phyloP scores from a whole-genome alignment of 352 stramenopile species.

The Globisporangium heterothallicum region DNA sequence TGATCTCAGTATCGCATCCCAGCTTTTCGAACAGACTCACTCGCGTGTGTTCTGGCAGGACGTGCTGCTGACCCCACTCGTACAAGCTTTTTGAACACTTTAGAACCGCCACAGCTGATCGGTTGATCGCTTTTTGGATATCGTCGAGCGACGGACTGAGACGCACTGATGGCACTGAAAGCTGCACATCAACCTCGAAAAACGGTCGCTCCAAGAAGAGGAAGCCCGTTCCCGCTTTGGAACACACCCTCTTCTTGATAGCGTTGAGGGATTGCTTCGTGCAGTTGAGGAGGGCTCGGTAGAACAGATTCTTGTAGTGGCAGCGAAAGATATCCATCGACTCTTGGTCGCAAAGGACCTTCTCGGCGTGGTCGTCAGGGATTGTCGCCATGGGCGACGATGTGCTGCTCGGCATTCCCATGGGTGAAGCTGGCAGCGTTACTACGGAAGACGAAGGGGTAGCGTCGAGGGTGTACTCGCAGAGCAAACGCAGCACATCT shows the following conservation, averaged over 20 bases:
- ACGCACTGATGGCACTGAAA: constrained; percentile 72
- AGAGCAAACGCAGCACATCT: constrained; percentile 64
- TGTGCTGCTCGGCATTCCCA: not conserved
- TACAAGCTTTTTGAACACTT: constrained; percentile 78
- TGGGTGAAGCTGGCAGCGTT: constrained; percentile 9
- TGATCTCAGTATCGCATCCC: constrained; percentile 84
- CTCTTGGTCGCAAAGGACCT: constrained; percentile 27
- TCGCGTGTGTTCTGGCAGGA: constrained; percentile 40
- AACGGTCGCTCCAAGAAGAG: constrained; percentile 82
- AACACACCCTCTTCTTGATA: constrained; percentile 83
- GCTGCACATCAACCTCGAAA: constrained; percentile 85
- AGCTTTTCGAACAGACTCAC: constrained; percentile 79
- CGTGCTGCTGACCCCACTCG: constrained; percentile 72
- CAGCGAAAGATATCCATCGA: constrained; percentile 43
- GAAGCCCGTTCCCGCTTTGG: constrained; percentile 71
- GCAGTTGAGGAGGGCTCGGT: constrained; percentile 71
- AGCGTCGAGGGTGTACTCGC: constrained; percentile 59
- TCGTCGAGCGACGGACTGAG: constrained; percentile 80
- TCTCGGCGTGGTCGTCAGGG: constrained; percentile 10
- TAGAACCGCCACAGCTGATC: constrained; percentile 67
- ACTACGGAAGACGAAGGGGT: constrained; percentile 8
- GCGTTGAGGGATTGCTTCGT: constrained; percentile 73
- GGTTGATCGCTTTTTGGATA: constrained; percentile 83
- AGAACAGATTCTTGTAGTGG: constrained; percentile 83
- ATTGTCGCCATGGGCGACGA: constrained; percentile 6